phyloP scores from a whole-genome alignment of 169 alveolate species.

The Eimeria maxima region DNA sequence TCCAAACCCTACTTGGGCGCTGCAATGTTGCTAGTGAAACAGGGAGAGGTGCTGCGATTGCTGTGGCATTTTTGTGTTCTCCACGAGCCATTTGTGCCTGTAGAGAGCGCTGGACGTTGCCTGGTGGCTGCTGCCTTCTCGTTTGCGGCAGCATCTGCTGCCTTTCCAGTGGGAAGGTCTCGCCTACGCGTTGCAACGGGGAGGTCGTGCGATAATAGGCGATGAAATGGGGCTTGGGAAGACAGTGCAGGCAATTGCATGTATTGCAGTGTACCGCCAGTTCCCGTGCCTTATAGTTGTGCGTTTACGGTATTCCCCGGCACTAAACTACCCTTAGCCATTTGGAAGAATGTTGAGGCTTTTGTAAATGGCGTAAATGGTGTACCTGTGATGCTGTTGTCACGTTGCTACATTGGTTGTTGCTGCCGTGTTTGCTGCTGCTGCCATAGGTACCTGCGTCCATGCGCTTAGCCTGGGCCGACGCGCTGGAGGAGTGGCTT shows the following conservation, averaged over 20 bases:
- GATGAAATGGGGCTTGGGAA: constrained; percentile 99
- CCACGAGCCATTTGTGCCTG: background rate
- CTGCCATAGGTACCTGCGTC: constrained; percentile 77
- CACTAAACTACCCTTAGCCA: background rate
- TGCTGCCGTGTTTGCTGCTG: constrained; percentile 24
- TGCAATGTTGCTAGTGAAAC: background rate
- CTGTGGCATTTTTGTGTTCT: background rate
- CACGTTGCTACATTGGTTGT: background rate
- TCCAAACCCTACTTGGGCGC: background rate
- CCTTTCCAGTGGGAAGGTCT: constrained; percentile 98
- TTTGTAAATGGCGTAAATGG: background rate
- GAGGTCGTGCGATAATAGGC: constrained; percentile 97
- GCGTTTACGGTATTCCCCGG: background rate
- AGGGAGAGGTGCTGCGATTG: background rate
- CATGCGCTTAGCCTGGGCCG: constrained; percentile 81
- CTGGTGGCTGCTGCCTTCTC: constrained; percentile 77
- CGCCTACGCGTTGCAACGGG: constrained; percentile 93
- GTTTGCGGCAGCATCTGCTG: constrained; percentile 87
- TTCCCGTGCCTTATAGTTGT: constrained; percentile 84
- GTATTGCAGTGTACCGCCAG: constrained; percentile 92
- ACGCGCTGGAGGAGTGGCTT: constrained; percentile 79
- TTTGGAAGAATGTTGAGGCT: background rate
- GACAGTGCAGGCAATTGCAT: constrained; percentile 98
- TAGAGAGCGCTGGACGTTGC: constrained; percentile 70
- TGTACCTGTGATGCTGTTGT: background rate